phyloP scores from a whole-genome alignment of 805 yeast genomes.

The Zygotorulaspora danielsina region DNA sequence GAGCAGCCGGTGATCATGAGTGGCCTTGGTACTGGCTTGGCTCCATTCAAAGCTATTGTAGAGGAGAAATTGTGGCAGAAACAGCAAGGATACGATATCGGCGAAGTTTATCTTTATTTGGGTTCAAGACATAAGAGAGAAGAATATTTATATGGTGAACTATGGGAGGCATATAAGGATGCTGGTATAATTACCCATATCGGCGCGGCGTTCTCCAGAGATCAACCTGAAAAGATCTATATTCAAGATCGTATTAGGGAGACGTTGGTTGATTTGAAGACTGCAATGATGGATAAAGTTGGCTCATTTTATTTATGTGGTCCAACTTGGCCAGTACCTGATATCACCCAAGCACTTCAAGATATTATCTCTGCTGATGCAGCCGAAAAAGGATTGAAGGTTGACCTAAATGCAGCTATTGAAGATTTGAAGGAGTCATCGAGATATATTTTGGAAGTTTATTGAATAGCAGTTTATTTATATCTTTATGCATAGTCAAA shows the following conservation, averaged over 20 bases:
- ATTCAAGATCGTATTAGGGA: conserved; percentile 91
- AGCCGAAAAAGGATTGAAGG: conserved; percentile 53
- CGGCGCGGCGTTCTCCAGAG: conserved; percentile 98
- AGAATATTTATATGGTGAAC: conserved; percentile 92
- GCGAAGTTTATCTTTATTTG: conserved; percentile 78
- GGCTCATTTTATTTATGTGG: conserved; percentile 97
- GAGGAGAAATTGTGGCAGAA: conserved; percentile 94
- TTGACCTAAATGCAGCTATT: conserved; percentile 73
- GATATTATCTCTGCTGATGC: conserved; percentile 77
- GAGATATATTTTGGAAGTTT: conserved; percentile 89
- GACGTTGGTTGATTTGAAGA: conserved; percentile 64
- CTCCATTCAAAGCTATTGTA: conserved; percentile 95
- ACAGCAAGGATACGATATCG: conserved; percentile 83
- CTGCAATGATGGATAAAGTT: conserved; percentile 68
- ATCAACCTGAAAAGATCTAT: conserved; percentile 89
- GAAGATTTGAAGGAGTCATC: conserved; percentile 92
- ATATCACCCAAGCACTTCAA: conserved; percentile 82
- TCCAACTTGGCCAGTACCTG: conserved; percentile 99
- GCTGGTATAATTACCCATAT: conserved; percentile 90
- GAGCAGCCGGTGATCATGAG: conserved; percentile 93
- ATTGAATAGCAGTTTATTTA: conserved; percentile 45
- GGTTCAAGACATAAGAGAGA: conserved; percentile 95
- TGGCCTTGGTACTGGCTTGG: conserved; percentile 96
- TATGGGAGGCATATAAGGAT: conserved; percentile 93
- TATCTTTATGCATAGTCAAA: conserved; percentile 1